Evolutionary conservation across 805 yeast genomes (phyloP).

Genomic region (Teunomyces kruisii): DNA sequence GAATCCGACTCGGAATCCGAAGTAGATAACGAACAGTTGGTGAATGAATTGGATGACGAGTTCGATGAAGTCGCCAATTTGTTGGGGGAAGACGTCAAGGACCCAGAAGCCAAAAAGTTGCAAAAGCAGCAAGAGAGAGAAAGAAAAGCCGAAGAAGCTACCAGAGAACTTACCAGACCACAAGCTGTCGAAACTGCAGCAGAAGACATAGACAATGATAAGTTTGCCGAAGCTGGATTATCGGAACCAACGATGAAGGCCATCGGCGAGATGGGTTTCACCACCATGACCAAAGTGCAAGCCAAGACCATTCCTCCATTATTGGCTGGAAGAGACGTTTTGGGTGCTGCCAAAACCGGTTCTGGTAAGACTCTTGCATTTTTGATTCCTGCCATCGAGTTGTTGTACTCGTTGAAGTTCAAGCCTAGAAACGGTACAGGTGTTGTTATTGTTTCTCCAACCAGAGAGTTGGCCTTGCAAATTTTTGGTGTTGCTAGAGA

Average conservation of each 20-base stretch:
- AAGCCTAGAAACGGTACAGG: slow-evolving; percentile 99
- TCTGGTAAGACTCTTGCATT: slow-evolving; percentile 98
- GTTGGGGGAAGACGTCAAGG: slow-evolving; percentile 44
- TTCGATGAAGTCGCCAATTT: slow-evolving; percentile 57
- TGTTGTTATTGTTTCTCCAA: slow-evolving; percentile 92
- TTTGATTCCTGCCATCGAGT: slow-evolving; percentile 91
- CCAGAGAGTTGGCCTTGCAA: slow-evolving; percentile 96
- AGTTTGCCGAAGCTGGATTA: slow-evolving; percentile 49
- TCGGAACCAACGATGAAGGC: slow-evolving; percentile 84
- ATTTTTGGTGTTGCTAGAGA: slow-evolving; percentile 98
- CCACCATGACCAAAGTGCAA: slow-evolving; percentile 91
- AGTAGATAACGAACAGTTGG: slow-evolving; percentile 42
- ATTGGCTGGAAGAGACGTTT: slow-evolving; percentile 93
- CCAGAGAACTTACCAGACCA: slow-evolving; percentile 30
- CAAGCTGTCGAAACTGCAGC: slow-evolving; percentile 23
- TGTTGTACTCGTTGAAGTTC: slow-evolving; percentile 84
- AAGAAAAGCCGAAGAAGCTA: slow-evolving; percentile 19
- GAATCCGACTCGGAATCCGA: slow-evolving; percentile 24
- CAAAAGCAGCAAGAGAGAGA: slow-evolving; percentile 17
- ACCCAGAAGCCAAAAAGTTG: slow-evolving; percentile 37
- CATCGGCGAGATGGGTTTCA: slow-evolving; percentile 84
- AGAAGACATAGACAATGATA: slow-evolving; percentile 31
- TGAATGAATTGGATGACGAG: slow-evolving; percentile 56
- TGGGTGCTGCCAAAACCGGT: slow-evolving; percentile 99
- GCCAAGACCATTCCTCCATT: slow-evolving; percentile 95